Evolutionary conservation across 2,329 filamentous ascomycete genomes (phyloP).

Genomic region (Fonsecaea multimorphosa): DNA sequence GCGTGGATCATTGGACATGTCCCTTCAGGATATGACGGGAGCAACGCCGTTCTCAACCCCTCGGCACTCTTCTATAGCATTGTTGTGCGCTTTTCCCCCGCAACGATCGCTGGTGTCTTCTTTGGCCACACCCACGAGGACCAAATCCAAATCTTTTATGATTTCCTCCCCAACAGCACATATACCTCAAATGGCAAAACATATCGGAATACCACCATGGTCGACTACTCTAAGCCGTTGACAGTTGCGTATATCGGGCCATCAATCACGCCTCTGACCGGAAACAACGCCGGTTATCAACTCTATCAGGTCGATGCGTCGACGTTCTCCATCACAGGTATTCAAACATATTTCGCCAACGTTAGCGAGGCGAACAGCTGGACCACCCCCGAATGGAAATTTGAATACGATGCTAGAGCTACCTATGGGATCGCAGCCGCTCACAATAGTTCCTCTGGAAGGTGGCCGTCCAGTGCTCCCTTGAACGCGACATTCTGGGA

Average conservation of each 20-base stretch:
- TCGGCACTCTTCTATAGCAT: slow-evolving; percentile 6
- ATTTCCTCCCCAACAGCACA: slow-evolving; percentile 12
- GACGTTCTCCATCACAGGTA: slow-evolving; percentile 6
- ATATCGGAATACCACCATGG: slow-evolving; percentile 11
- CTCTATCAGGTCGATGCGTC: slow-evolving; percentile 7
- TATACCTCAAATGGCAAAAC: slow-evolving; percentile 3
- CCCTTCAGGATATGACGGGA: slow-evolving; percentile 5
- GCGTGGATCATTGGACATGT: slow-evolving; percentile 13
- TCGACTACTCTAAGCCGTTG: slow-evolving; percentile 10
- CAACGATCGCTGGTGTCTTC: slow-evolving; percentile 11
- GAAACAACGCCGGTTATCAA: slow-evolving; percentile 12
- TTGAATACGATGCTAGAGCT: slow-evolving; percentile 9
- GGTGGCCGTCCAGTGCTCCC: not conserved
- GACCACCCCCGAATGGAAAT: slow-evolving; percentile 6
- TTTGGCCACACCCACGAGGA: slow-evolving; percentile 15
- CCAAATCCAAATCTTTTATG: slow-evolving; percentile 9
- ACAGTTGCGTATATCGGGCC: slow-evolving; percentile 5
- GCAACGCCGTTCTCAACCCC: not conserved
- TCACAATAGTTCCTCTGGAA: not conserved
- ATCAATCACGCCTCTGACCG: slow-evolving; percentile 8
- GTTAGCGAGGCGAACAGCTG: slow-evolving; percentile 5
- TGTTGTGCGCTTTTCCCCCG: slow-evolving; percentile 4
- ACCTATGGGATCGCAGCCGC: not conserved
- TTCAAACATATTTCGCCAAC: slow-evolving; percentile 12
- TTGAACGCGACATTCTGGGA: slow-evolving; percentile 12